Evolutionary conservation across 176 grass and related monocot genomes (phyloP).

Genomic region (Leersia perrieri): DNA sequence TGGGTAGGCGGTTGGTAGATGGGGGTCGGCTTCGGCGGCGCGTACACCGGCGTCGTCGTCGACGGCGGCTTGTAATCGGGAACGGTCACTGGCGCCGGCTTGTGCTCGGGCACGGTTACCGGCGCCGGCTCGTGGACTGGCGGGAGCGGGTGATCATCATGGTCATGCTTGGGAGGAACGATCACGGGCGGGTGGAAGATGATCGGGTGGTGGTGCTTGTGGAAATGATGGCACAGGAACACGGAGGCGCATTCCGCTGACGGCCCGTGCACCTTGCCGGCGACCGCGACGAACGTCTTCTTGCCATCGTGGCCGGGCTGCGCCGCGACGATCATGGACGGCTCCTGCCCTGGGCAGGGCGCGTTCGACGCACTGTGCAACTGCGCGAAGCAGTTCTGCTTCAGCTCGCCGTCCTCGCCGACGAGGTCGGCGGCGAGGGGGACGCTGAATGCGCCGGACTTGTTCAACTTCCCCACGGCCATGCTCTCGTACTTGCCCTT

Average conservation of each 20-base stretch:
- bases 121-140: background rate
- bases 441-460: constrained; percentile 41
- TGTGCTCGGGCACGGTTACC: background rate
- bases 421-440: constrained; percentile 31
- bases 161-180: background rate
- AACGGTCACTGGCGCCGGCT: background rate
- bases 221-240: constrained; percentile 27
- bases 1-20: constrained; percentile 31
- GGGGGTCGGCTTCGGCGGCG: background rate
- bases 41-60: background rate
- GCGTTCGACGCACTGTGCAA: constrained; percentile 32
- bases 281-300: constrained; percentile 34
- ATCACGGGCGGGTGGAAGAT: background rate
- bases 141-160: background rate
- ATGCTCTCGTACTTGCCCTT: constrained; percentile 43
- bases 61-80: constrained; percentile 4
- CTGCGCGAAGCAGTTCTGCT: constrained; percentile 52
- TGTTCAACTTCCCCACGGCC: constrained; percentile 23
- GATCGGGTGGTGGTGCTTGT: constrained; percentile 19
- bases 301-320: background rate
- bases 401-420: constrained; percentile 37
- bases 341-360: constrained; percentile 47
- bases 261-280: constrained; percentile 36
- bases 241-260: constrained; percentile 53
- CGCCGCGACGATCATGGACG: constrained; percentile 41